These are phyloP conservation scores for Exserohilum turcica DNA, from an alignment of 2,329 filamentous ascomycete species.

Conservation along the genomic window DNA sequence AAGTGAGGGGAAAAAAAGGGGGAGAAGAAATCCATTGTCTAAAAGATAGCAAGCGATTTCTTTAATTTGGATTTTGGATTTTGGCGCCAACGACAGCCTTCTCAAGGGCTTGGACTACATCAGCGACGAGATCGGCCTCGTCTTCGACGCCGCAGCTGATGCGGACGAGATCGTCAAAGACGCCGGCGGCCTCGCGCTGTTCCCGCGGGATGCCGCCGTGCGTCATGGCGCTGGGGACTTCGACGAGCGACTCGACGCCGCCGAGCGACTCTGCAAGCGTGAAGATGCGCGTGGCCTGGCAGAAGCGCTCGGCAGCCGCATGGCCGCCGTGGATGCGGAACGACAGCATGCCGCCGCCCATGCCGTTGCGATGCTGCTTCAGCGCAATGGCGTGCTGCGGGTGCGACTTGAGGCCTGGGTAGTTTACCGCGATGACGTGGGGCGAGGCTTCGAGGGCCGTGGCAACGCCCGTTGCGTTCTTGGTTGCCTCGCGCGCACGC, in stretches of 20 bases:
- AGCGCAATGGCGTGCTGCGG: slow-evolving; percentile 81
- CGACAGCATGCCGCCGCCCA: slow-evolving; percentile 96
- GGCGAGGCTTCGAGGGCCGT: slow-evolving; percentile 76
- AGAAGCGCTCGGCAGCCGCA: slow-evolving; percentile 87
- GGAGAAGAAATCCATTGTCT: not conserved
- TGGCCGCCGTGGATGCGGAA: slow-evolving; percentile 92
- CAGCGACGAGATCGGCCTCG: slow-evolving; percentile 77
- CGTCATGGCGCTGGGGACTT: slow-evolving; percentile 95
- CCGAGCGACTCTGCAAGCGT: slow-evolving; percentile 91
- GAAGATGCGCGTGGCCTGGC: slow-evolving; percentile 85
- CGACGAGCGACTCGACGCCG: slow-evolving; percentile 88
- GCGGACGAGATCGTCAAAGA: slow-evolving; percentile 92
- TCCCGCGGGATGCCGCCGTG: slow-evolving; percentile 92
- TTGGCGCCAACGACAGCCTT: slow-evolving; percentile 66
- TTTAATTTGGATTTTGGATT: slow-evolving; percentile 39
- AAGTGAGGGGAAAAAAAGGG: not conserved
- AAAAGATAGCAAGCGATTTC: too few relatives aligned
- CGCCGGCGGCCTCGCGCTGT: slow-evolving; percentile 87
- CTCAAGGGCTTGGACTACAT: slow-evolving; percentile 83
- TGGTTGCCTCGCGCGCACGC: slow-evolving; percentile 80
- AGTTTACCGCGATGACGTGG: slow-evolving; percentile 89
- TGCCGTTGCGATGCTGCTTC: slow-evolving; percentile 90
- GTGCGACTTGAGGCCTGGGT: slow-evolving; percentile 88
- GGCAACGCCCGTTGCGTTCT: slow-evolving; percentile 80
- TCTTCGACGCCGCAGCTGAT: slow-evolving; percentile 96